Base-by-base conservation (phyloP, 257 asterid genomes). In the Gentiana macrophylla region DNA sequence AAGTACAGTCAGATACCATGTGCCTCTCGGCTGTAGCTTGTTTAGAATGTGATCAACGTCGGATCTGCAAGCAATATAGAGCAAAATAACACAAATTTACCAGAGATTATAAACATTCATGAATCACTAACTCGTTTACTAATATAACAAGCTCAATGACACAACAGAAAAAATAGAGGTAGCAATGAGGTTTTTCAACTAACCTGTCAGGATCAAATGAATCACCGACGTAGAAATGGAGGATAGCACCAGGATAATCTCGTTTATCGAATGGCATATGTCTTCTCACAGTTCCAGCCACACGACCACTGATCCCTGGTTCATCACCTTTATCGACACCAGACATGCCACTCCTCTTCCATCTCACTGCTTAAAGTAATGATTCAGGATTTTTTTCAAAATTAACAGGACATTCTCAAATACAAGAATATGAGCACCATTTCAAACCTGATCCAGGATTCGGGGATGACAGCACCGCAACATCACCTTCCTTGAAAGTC, bases 401-500 rank as follows among this genome's bases (percentile, higher is more conserved):
- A 4, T 10, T 34, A 66, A 71, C 52, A 54, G 45, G 60, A 32
- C 32, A 50, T 36, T 72, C 6, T 35, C 10, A 5, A n/a, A 1
- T 7, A 51, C 15, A 55, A 37, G 12, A 38, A 43, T 0, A 46
- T 35, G 2, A 53, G 52, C 24, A 59, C 15, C 32, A 53, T 47
- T 60, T 41, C 53, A 57, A 52, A 92, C 99, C 97, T 70, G 94
- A 69, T 69, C 91, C 96, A 63, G 99, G 99, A 67, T 68, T 82
- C 32, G 94, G 87, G 52, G 97, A 73, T 58, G 99, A 92, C 55
- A 92, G 86, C 74, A 92, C 97, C 48, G 99, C 99, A 54, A 92
- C 99, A 59, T 92, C 99, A 44, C 99, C 99, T 66, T 92, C 99
- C 73, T 92, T 92, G 72, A 92, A 92, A 36, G 83, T 72, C 98